Evolutionary conservation across 192 early-diverging fungal species (phyloP).

Genomic region (Podila epicladia): DNA sequence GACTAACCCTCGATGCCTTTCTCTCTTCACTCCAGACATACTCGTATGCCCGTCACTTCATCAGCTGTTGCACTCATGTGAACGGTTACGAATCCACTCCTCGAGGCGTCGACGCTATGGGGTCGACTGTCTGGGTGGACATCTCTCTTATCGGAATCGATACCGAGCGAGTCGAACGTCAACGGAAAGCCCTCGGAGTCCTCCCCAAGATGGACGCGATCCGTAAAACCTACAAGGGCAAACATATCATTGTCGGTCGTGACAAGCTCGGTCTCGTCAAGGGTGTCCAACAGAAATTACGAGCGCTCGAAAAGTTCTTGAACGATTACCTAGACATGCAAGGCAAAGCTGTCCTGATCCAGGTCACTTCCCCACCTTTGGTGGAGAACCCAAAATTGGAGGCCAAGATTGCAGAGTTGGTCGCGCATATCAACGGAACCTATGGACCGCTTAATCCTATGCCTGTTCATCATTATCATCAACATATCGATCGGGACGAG

Average conservation of each 20-base stretch:
- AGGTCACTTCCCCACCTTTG: conserved; percentile 92
- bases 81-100: conserved; percentile 93
- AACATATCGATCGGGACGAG: conserved; percentile 93
- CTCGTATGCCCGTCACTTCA: conserved; percentile 94
- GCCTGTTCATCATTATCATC: conserved; percentile 93
- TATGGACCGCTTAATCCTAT: conserved; percentile 95
- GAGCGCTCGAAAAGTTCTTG: conserved; percentile 93
- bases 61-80: conserved; percentile 90
- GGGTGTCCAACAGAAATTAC: conserved; percentile 93
- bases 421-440: conserved; percentile 90
- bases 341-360: conserved; percentile 85
- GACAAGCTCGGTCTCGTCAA: conserved; percentile 96
- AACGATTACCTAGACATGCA: conserved; percentile 91
- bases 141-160: conserved; percentile 99
- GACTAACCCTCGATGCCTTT: background rate
- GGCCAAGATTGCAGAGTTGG: conserved; percentile 85
- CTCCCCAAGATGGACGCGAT: conserved; percentile 82
- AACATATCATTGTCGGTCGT: conserved; percentile 93
- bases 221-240: conserved; percentile 84
- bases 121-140: conserved; percentile 81
- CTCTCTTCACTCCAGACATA: conserved; percentile 67
- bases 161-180: conserved; percentile 70
- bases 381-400: conserved; percentile 73
- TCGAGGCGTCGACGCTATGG: conserved; percentile 87
- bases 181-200: conserved; percentile 71